Evolutionary conservation across 169 alveolate species (phyloP).

Genomic region (Eimeria brunetti): DNA sequence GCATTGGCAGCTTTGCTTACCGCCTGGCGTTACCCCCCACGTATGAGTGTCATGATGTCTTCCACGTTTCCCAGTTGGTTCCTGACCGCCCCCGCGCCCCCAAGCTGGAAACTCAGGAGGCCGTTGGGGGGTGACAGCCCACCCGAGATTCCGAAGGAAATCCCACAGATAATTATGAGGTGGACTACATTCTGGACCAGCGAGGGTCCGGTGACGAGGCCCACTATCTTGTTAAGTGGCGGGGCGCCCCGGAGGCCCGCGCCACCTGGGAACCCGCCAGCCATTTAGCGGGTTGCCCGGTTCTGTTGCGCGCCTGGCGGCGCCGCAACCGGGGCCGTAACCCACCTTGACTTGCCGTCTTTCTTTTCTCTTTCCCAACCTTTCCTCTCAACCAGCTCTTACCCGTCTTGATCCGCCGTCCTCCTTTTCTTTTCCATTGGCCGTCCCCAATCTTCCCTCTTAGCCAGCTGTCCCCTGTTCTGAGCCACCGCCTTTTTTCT

Average conservation of each 20-base stretch:
- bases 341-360: background rate
- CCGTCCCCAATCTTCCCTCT: too few relatives aligned
- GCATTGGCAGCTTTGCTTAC: too few relatives aligned
- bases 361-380: too few relatives aligned
- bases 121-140: background rate
- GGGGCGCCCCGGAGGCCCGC: background rate
- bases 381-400: too few relatives aligned
- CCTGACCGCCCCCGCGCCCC: too few relatives aligned
- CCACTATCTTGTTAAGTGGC: background rate
- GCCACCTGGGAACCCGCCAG: background rate
- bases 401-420: too few relatives aligned
- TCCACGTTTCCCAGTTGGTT: too few relatives aligned
- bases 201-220: background rate
- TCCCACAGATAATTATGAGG: background rate
- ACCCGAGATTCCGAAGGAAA: background rate
- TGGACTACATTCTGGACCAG: background rate
- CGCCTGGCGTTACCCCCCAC: too few relatives aligned
- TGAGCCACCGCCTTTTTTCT: too few relatives aligned
- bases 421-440: too few relatives aligned
- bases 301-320: background rate
- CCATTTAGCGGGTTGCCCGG: background rate
- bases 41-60: too few relatives aligned
- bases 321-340: background rate
- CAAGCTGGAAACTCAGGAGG: background rate
- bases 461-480: too few relatives aligned